Evolutionary conservation across 495 filamentous ascomycete species (phyloP).

Genomic region (Daldinia decipiens): DNA sequence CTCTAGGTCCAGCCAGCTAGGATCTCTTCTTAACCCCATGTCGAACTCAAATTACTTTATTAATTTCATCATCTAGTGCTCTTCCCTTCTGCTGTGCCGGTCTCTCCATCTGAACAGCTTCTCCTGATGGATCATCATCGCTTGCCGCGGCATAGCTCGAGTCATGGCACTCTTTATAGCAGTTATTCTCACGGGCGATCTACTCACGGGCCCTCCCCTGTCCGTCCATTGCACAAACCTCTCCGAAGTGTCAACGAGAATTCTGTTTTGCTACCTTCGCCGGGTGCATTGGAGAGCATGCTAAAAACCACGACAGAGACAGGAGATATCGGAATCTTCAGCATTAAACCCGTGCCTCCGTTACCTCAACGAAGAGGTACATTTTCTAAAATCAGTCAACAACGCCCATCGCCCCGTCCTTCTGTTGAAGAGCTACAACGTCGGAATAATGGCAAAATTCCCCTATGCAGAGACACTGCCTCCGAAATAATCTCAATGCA

Average conservation of each 20-base stretch:
- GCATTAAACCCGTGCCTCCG: constrained; percentile 62
- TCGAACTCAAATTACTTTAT: constrained; percentile 37
- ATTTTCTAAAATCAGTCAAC: constrained; percentile 41
- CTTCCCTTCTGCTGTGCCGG: constrained; percentile 10
- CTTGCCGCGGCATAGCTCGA: constrained; percentile 52
- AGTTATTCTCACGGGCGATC: constrained; percentile 47
- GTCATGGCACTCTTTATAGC: constrained; percentile 54
- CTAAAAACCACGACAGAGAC: constrained; percentile 75
- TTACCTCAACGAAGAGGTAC: constrained; percentile 42
- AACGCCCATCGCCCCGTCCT: constrained; percentile 41
- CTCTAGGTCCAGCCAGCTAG: constrained; percentile 28
- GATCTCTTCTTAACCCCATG: constrained; percentile 34
- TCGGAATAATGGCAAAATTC: constrained; percentile 47
- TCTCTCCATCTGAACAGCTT: constrained; percentile 6
- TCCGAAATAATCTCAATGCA: constrained; percentile 62
- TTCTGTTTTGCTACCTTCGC: constrained; percentile 52
- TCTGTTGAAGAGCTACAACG: constrained; percentile 50
- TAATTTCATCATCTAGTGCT: constrained; percentile 45
- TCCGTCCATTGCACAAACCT: constrained; percentile 48
- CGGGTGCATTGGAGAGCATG: constrained; percentile 67
- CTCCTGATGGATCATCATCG: constrained; percentile 52
- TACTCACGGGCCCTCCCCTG: constrained; percentile 23
- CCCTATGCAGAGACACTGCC: constrained; percentile 55
- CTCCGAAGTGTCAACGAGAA: constrained; percentile 54
- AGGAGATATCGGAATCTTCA: constrained; percentile 72